A percentile compares a stretch with the other conserved stretches of the same genome.
phyloP scores from a whole-genome alignment of 352 stramenopile species.

The Phytophthora pisi region DNA sequence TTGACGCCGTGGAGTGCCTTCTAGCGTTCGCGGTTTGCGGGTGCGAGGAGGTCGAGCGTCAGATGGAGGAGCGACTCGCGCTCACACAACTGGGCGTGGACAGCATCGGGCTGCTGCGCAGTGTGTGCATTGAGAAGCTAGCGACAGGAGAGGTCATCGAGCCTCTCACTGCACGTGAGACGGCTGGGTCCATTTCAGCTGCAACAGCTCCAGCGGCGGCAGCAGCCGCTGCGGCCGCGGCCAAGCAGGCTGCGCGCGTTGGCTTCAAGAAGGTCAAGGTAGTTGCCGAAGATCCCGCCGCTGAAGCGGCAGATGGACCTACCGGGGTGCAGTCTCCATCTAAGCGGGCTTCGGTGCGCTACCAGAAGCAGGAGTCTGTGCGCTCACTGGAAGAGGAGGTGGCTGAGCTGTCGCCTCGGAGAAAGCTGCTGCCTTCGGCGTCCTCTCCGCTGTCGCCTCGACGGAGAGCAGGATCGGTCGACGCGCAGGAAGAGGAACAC shows the following conservation, averaged over 20 bases:
- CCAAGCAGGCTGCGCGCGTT: conserved; percentile 51
- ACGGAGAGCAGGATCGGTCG: conserved; percentile 39
- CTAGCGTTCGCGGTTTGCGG: conserved; percentile 83
- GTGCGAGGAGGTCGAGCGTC: conserved; percentile 63
- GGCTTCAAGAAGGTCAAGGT: conserved; percentile 69
- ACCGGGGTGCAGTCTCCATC: conserved; percentile 23
- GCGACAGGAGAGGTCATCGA: conserved; percentile 82
- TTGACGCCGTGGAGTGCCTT: conserved; percentile 81
- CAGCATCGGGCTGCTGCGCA: conserved; percentile 63
- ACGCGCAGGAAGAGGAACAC: conserved; percentile 20
- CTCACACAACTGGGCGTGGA: conserved; percentile 78
- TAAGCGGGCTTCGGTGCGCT: conserved; percentile 45
- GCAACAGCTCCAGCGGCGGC: conserved; percentile 16
- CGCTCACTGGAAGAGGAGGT: conserved; percentile 68
- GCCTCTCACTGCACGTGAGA: conserved; percentile 30
- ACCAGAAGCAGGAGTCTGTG: conserved; percentile 73
- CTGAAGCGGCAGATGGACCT: conserved; percentile 2
- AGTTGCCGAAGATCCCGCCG: conserved; percentile 24
- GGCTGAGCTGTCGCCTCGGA: conserved; percentile 44
- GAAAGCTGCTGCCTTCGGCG: conserved; percentile 11
- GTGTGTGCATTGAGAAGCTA: conserved; percentile 76
- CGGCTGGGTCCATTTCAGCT: conserved; percentile 17
- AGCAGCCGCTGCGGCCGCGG: conserved; percentile 8
- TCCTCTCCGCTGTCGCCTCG: conserved; percentile 30
- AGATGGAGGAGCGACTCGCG: conserved; percentile 52